Evolutionary conservation across 176 grass and related monocot genomes (phyloP), one percentile per base, ranked within the genome.

Genomic region (Ensete glaucum): DNA sequence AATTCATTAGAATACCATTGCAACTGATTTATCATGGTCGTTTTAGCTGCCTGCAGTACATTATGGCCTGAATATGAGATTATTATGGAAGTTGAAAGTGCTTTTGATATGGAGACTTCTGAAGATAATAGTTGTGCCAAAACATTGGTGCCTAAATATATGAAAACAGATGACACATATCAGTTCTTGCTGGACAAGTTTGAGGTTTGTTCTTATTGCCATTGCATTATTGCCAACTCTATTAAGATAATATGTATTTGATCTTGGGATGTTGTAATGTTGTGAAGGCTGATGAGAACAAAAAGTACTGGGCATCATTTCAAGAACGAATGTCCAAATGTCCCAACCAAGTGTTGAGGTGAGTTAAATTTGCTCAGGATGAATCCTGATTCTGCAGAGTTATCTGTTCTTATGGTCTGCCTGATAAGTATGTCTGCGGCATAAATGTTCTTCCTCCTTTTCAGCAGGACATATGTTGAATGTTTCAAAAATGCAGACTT

Each of bases 291-390:
- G 90, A 99, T 84, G 90, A 82, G 24, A 83, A 99, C 81, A 99
- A 99, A 63, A 93, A 64, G 76, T 85, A 84, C 59, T 91, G 90
- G 95, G 95, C 86, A 72, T 83, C 86, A 78, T 99, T 98, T 88
- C 75, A 93, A 91, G 86, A 91, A 54, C 82, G 86, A 34, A 62
- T 98, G 69, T 76, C 81, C n/a, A 89, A 81, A 85, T 82, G 65
- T 27, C 88, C 90, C 16, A 26, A 81, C 14, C 95, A 99, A 87
- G 84, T 99, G 54, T 87, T 99, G 81, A 99, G 95, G 90, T 99
- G 63, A 60, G 57, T 52, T 29, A 53, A 85, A 56, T 20, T 7
- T 22, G 19, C 75, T 16, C 29, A 34, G 29, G 29, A 25, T 72
- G 24, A 54, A 29, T 6, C 57, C 59, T 81, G 0, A 73, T 74